Evolutionary conservation across 805 yeast species (phyloP).

Genomic region (Starmera caribaea): DNA sequence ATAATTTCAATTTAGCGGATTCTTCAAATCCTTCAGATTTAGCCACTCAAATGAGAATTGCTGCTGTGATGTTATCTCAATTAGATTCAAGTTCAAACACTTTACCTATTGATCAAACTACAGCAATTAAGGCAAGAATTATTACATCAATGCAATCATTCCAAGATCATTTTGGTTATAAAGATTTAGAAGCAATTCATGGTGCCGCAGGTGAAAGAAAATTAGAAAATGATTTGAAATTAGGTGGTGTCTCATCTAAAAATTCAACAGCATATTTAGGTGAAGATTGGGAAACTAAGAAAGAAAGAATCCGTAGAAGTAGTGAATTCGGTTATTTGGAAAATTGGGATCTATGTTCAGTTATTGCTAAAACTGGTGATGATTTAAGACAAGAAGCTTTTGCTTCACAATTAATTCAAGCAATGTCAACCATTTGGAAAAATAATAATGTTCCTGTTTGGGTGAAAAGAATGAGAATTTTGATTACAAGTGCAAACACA

Average conservation of each 20-base stretch:
- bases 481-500: slow-evolving; percentile 81
- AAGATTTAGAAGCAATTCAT: slow-evolving; percentile 38
- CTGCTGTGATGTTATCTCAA: slow-evolving; percentile 90
- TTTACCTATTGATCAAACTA: slow-evolving; percentile 48
- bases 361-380: slow-evolving; percentile 92
- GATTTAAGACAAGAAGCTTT: slow-evolving; percentile 96
- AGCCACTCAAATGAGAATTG: slow-evolving; percentile 92
- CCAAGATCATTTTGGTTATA: slow-evolving; percentile 54
- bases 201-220: slow-evolving; percentile 88
- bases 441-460: slow-evolving; percentile 62
- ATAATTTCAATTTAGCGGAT: slow-evolving; percentile 15
- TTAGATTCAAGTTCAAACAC: slow-evolving; percentile 54
- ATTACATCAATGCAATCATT: slow-evolving; percentile 67
- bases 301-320: slow-evolving; percentile 65
- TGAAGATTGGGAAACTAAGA: slow-evolving; percentile 88
- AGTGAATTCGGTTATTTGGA: slow-evolving; percentile 79
- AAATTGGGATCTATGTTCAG: slow-evolving; percentile 93
- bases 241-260: slow-evolving; percentile 52
- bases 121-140: slow-evolving; percentile 58
- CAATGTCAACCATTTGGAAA: slow-evolving; percentile 81
- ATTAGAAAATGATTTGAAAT: slow-evolving; percentile 82
- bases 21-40: slow-evolving; percentile 26
- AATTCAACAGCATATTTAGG: slow-evolving; percentile 52
- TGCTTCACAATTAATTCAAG: slow-evolving; percentile 88
- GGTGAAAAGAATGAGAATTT: slow-evolving; percentile 89